These are phyloP conservation scores for Mimosa bimucronata DNA, from an alignment of 306 rosid species.

Conservation along the genomic window DNA sequence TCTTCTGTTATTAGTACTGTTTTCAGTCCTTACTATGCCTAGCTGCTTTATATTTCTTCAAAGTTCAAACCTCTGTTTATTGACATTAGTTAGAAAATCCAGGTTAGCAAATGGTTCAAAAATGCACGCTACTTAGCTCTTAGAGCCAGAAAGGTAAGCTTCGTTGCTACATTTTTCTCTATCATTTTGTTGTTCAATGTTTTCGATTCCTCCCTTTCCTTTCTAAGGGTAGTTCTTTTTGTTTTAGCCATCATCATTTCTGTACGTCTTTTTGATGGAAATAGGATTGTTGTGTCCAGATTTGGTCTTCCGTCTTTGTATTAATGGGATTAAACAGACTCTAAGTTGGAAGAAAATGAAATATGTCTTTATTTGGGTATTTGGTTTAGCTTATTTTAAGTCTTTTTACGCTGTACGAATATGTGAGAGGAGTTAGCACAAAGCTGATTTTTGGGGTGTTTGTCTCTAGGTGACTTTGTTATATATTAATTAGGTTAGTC, in stretches of 20 bases:
- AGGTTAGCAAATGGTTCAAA: slow-evolving; percentile 98
- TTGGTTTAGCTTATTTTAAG: too few species aligned
- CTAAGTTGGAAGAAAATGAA: background rate
- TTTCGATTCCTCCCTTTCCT: background rate
- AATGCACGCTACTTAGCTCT: slow-evolving; percentile 87
- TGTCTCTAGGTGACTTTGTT: background rate
- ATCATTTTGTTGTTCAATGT: background rate
- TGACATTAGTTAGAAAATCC: slow-evolving; percentile 42
- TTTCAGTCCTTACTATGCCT: slow-evolving; percentile 11
- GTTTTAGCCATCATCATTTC: background rate
- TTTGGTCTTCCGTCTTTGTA: background rate
- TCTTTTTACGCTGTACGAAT: too few species aligned
- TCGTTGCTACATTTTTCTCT: background rate
- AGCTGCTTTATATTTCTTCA: slow-evolving; percentile 22
- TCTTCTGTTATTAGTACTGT: slow-evolving; percentile 12
- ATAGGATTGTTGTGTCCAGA: background rate
- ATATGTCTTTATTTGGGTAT: background rate
- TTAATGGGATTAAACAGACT: background rate
- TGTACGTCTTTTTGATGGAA: background rate
- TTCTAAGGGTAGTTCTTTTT: slow-evolving; percentile 15
- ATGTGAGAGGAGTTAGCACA: too few species aligned
- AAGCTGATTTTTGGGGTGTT: too few species aligned
- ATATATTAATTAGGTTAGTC: background rate
- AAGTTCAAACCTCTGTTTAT: slow-evolving; percentile 21
- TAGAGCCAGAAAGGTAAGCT: slow-evolving; percentile 72